Percentiles rank a stretch among this genome's conserved stretches.
These are phyloP conservation scores for Spongiforma sp. DNA, from an alignment of 1,284 basidiomycete species.

Conservation along the genomic window DNA sequence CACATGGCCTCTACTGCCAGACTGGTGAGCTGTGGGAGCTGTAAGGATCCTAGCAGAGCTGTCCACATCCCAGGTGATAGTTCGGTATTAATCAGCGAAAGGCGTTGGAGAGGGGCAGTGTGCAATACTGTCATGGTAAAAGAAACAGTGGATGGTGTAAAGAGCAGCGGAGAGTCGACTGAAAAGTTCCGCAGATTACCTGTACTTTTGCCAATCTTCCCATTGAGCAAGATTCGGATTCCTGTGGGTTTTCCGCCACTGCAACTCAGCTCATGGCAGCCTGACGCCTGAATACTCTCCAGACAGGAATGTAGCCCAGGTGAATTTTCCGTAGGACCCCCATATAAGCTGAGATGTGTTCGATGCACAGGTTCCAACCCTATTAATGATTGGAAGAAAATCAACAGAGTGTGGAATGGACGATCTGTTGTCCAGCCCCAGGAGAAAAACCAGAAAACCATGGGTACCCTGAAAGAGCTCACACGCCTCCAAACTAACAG, in stretches of 20 bases:
- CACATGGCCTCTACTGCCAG: neutral
- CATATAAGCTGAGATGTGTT: slow-evolving; percentile 4
- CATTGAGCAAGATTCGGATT: neutral
- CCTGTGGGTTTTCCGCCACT: neutral
- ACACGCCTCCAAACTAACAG: slow-evolving; percentile 11
- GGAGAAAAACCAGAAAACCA: slow-evolving; percentile 2
- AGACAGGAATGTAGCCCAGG: neutral
- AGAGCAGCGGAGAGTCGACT: neutral
- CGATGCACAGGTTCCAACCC: neutral
- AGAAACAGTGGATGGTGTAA: neutral
- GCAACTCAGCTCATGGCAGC: neutral
- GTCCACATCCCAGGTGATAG: neutral
- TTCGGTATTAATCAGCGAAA: neutral
- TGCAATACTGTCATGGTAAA: neutral
- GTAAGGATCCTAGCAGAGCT: neutral
- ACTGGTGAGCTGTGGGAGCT: neutral
- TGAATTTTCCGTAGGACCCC: neutral
- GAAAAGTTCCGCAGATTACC: neutral
- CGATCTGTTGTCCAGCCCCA: slow-evolving; percentile 1
- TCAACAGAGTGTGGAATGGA: slow-evolving; percentile 4
- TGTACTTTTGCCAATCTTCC: neutral
- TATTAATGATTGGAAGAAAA: slow-evolving; percentile 8
- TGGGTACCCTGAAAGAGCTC: neutral
- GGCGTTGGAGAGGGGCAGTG: neutral
- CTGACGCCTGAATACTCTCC: slow-evolving; percentile 2